Conservation (phyloP, 2,329 filamentous ascomycete species). For the Massarina eburnea region DNA sequence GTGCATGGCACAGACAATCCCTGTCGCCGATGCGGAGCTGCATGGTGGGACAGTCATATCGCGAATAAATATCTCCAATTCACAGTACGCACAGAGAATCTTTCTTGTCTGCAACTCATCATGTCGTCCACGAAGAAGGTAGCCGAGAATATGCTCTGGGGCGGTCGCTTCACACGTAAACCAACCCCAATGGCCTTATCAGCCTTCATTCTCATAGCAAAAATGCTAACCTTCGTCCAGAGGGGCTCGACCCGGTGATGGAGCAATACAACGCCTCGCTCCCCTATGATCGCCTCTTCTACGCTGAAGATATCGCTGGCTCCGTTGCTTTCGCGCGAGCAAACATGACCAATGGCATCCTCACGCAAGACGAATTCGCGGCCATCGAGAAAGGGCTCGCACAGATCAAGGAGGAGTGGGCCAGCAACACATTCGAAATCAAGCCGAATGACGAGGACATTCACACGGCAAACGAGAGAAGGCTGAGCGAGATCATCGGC, state of each 20-base stretch:
- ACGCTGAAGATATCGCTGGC: conserved; percentile 78
- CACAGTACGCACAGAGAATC: background rate
- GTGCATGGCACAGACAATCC: conserved; percentile 11
- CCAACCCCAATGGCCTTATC: conserved; percentile 11
- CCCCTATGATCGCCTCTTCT: conserved; percentile 75
- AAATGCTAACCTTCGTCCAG: conserved; percentile 44
- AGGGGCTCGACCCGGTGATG: conserved; percentile 84
- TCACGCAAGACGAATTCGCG: conserved; percentile 71
- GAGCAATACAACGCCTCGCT: conserved; percentile 81
- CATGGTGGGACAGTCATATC: conserved; percentile 25
- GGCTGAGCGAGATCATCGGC: conserved; percentile 77
- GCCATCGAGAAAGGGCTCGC: conserved; percentile 73
- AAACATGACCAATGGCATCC: conserved; percentile 73
- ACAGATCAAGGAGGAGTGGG: conserved; percentile 56
- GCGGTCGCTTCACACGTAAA: conserved; percentile 40
- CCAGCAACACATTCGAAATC: conserved; percentile 49
- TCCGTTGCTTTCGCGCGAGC: conserved; percentile 80
- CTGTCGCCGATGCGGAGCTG: conserved; percentile 27
- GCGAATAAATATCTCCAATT: background rate
- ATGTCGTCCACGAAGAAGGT: conserved; percentile 41
- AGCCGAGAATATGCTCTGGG: conserved; percentile 44
- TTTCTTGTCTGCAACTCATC: conserved; percentile 6
- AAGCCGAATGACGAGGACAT: conserved; percentile 56
- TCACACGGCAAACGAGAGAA: conserved; percentile 57
- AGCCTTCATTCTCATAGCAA: background rate